These are phyloP conservation scores for Ophiosphaerella herpotricha DNA, from an alignment of 2,329 filamentous ascomycete genomes.

Conservation along the genomic window DNA sequence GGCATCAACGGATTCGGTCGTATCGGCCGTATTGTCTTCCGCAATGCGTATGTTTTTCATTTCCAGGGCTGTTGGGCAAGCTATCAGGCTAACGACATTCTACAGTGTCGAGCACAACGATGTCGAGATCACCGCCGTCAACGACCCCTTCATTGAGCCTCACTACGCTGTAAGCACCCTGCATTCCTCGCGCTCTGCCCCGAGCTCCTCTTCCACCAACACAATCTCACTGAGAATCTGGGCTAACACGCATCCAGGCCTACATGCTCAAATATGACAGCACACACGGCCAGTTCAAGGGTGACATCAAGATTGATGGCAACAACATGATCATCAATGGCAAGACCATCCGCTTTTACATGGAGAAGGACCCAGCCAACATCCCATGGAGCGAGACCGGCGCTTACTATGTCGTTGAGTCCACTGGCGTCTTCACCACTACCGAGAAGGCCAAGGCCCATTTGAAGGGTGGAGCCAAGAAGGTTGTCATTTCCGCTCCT, in stretches of 20 bases:
- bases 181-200: slow-evolving; percentile 1
- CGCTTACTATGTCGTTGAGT: slow-evolving; percentile 95
- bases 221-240: neutral
- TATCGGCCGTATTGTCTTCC: slow-evolving; percentile 98
- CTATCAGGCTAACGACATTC: slow-evolving; percentile 24
- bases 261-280: slow-evolving; percentile 99
- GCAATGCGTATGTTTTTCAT: slow-evolving; percentile 74
- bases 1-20: slow-evolving; percentile 99
- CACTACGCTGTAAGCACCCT: slow-evolving; percentile 84
- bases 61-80: neutral
- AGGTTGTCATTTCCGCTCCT: slow-evolving; percentile 83
- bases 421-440: slow-evolving; percentile 99
- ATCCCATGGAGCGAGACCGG: slow-evolving; percentile 90
- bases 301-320: slow-evolving; percentile 75
- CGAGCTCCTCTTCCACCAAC: neutral
- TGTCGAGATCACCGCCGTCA: slow-evolving; percentile 93
- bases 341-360: slow-evolving; percentile 95
- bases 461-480: slow-evolving; percentile 96
- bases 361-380: slow-evolving; percentile 82
- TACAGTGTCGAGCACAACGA: slow-evolving; percentile 78
- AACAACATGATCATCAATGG: slow-evolving; percentile 84
- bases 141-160: slow-evolving; percentile 99
- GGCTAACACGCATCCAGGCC: slow-evolving; percentile 63
- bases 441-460: slow-evolving; percentile 93
- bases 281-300: slow-evolving; percentile 96